Evolutionary conservation across 345 rosid species (phyloP).

Genomic region (Dimocarpus longan): DNA sequence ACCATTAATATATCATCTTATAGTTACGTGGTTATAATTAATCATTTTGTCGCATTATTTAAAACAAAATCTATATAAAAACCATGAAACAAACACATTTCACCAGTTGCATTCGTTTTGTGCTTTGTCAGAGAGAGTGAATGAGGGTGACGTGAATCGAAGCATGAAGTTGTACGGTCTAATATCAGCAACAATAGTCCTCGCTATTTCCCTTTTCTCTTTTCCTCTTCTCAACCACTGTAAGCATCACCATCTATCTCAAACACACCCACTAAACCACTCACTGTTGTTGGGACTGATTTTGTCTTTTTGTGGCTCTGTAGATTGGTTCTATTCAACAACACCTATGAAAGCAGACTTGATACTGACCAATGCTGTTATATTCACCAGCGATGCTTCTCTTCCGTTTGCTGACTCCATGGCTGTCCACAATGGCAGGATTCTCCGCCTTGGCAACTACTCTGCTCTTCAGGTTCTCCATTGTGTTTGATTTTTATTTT

Average conservation of each 20-base stretch:
- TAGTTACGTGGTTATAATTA: too few species aligned
- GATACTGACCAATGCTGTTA: slow-evolving; percentile 65
- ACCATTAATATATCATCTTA: too few species aligned
- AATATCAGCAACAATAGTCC: slow-evolving; percentile 43
- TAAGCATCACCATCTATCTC: not conserved
- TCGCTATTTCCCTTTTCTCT: slow-evolving; percentile 39
- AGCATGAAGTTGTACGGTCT: slow-evolving; percentile 40
- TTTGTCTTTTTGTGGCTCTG: not conserved
- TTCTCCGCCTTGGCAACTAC: slow-evolving; percentile 69
- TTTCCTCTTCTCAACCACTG: slow-evolving; percentile 43
- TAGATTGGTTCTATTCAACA: slow-evolving; percentile 59
- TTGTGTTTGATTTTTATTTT: not conserved
- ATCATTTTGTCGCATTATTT: too few species aligned
- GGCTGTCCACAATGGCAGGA: slow-evolving; percentile 71
- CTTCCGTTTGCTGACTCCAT: slow-evolving; percentile 73
- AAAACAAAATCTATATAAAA: too few species aligned
- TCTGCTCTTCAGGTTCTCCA: slow-evolving; percentile 63
- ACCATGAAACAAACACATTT: too few species aligned
- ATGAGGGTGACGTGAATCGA: not conserved
- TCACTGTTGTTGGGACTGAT: not conserved
- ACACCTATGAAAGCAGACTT: slow-evolving; percentile 55
- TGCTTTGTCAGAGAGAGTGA: too few species aligned
- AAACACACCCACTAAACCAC: not conserved
- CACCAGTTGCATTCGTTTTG: too few species aligned
- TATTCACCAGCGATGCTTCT: slow-evolving; percentile 74